Evolutionary conservation across 2,329 filamentous ascomycete species (phyloP).

Genomic region (Thelonectria olida): DNA sequence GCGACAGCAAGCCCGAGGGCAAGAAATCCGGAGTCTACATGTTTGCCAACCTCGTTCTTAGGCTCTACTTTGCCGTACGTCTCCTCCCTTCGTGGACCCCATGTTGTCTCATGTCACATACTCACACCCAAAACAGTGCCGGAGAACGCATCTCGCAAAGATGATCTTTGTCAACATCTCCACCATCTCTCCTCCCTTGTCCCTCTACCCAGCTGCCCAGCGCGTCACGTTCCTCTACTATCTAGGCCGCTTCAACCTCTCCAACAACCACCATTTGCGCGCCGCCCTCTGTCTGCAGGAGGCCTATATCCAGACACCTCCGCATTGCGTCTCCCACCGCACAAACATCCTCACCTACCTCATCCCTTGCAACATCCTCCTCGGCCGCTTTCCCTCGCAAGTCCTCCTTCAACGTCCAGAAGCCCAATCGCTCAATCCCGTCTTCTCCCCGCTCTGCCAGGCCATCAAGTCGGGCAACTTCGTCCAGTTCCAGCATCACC

Average conservation of each 20-base stretch:
- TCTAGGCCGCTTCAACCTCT: conserved; percentile 88
- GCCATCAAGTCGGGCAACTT: conserved; percentile 81
- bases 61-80: conserved; percentile 82
- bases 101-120: not conserved
- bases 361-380: conserved; percentile 81
- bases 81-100: not conserved
- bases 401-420: conserved; percentile 74
- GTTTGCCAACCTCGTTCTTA: conserved; percentile 89
- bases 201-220: conserved; percentile 84
- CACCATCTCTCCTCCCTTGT: conserved; percentile 81
- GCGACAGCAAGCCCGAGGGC: conserved; percentile 76
- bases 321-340: conserved; percentile 74
- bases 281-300: conserved; percentile 79
- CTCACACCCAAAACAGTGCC: conserved; percentile 64
- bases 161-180: conserved; percentile 92
- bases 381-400: conserved; percentile 82
- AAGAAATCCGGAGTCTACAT: conserved; percentile 90
- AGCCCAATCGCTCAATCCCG: conserved; percentile 63
- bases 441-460: conserved; percentile 77
- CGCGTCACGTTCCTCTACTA: conserved; percentile 95
- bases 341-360: conserved; percentile 85
- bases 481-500: conserved; percentile 73
- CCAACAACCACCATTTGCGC: conserved; percentile 82
- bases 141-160: conserved; percentile 83
- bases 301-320: conserved; percentile 77